A percentile compares a stretch with the other conserved stretches of the same genome.
Conservation (phyloP, 225 moss, liverwort and hornwort species). For the Asterella californica region DNA sequence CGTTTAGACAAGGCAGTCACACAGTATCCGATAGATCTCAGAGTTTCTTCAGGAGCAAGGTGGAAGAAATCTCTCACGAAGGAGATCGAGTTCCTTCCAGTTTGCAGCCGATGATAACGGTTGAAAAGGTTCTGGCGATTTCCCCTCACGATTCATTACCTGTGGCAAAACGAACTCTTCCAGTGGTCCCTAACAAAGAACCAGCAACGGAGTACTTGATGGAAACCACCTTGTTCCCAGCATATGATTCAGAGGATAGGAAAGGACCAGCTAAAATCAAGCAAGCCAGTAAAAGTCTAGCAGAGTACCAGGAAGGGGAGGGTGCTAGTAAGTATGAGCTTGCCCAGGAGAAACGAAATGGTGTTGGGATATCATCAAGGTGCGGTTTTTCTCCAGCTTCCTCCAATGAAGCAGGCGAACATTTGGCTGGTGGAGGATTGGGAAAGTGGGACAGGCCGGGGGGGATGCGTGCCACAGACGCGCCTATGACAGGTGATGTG, state of each 20-base stretch:
- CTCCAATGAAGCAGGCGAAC: neutral
- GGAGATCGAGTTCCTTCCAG: neutral
- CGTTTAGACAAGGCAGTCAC: neutral
- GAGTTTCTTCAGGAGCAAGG: neutral
- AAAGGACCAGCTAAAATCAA: neutral
- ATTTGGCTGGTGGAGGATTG: neutral
- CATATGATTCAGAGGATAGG: neutral
- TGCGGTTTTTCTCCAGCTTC: neutral
- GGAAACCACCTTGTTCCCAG: neutral
- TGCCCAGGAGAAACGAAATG: neutral
- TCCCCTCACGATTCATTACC: conserved; percentile 1
- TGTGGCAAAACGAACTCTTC: conserved; percentile 19
- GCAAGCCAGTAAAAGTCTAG: neutral
- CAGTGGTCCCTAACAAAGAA: neutral
- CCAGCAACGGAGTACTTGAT: neutral
- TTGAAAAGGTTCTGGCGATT: neutral
- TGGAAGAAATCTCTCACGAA: neutral
- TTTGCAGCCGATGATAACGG: neutral
- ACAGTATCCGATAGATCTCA: too few relatives aligned
- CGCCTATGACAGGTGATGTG: neutral
- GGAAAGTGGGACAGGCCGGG: neutral
- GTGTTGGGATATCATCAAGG: neutral
- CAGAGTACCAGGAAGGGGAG: neutral
- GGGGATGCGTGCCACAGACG: too few relatives aligned
- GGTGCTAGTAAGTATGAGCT: neutral